Conservation (phyloP, 805 yeast species). For the Wickerhamomyces bovis region DNA sequence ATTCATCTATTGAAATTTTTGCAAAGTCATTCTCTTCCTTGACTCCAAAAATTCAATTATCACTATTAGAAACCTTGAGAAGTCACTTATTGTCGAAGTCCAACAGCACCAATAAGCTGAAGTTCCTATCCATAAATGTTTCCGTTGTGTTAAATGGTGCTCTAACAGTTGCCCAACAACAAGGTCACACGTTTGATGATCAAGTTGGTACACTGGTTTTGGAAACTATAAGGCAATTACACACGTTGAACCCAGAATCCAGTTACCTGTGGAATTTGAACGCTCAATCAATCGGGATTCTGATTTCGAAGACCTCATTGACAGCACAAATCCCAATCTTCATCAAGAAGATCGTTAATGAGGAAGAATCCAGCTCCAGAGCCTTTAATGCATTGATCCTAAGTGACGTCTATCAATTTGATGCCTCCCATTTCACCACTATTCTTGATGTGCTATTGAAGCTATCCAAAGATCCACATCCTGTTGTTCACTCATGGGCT, state of each 20-base stretch:
- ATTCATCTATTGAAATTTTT: slow-evolving; percentile 72
- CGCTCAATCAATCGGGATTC: slow-evolving; percentile 53
- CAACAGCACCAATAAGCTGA: slow-evolving; percentile 27
- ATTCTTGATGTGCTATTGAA: slow-evolving; percentile 54
- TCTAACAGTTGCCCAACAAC: slow-evolving; percentile 22
- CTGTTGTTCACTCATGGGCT: slow-evolving; percentile 72
- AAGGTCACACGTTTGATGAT: slow-evolving; percentile 24
- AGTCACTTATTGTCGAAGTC: slow-evolving; percentile 41
- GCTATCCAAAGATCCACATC: slow-evolving; percentile 75
- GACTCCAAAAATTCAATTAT: slow-evolving; percentile 74
- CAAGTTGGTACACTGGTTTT: slow-evolving; percentile 39
- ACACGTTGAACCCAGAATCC: slow-evolving; percentile 1
- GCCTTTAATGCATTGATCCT: slow-evolving; percentile 49
- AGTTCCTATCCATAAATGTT: slow-evolving; percentile 55
- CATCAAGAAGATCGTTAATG: slow-evolving; percentile 62
- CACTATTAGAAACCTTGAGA: slow-evolving; percentile 77
- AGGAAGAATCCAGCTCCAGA: slow-evolving; percentile 58
- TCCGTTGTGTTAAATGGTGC: slow-evolving; percentile 58
- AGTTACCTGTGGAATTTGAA: slow-evolving; percentile 38
- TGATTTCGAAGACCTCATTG: slow-evolving; percentile 32
- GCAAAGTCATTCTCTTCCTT: slow-evolving; percentile 64
- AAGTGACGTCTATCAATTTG: slow-evolving; percentile 39
- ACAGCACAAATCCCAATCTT: slow-evolving; percentile 44
- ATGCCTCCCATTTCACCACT: slow-evolving; percentile 34
- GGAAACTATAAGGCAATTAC: slow-evolving; percentile 40